These are phyloP conservation scores for Candida hispaniensis DNA, from an alignment of 805 yeast genomes.

Conservation along the genomic window DNA sequence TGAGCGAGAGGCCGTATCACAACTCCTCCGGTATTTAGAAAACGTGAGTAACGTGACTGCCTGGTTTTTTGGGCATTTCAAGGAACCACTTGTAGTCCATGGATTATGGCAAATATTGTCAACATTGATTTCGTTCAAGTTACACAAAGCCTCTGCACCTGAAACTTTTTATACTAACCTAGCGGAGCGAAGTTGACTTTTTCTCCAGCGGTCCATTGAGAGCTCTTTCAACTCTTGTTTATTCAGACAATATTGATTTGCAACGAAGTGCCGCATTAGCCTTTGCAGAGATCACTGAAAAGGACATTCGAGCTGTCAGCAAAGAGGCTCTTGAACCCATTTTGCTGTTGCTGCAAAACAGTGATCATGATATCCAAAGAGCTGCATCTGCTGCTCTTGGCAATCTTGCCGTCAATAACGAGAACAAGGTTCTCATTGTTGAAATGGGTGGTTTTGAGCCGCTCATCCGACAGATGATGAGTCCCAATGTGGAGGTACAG, in stretches of 20 bases:
- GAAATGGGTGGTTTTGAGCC: slow-evolving; percentile 98
- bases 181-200: slow-evolving; percentile 80
- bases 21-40: slow-evolving; percentile 78
- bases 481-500: slow-evolving; percentile 93
- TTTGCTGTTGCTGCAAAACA: slow-evolving; percentile 68
- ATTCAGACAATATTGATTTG: slow-evolving; percentile 87
- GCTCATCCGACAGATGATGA: slow-evolving; percentile 93
- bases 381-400: slow-evolving; percentile 99
- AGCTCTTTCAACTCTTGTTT: slow-evolving; percentile 85
- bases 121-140: too few species aligned
- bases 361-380: slow-evolving; percentile 90
- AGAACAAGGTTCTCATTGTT: slow-evolving; percentile 83
- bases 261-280: slow-evolving; percentile 97
- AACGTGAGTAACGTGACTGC: too few species aligned
- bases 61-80: too few species aligned
- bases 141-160: too few species aligned
- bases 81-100: too few species aligned
- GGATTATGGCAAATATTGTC: too few species aligned
- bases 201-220: slow-evolving; percentile 71
- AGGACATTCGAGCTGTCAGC: slow-evolving; percentile 82
- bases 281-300: slow-evolving; percentile 96
- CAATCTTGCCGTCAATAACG: slow-evolving; percentile 94
- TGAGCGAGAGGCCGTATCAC: slow-evolving; percentile 92
- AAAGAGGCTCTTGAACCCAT: slow-evolving; percentile 92
- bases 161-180: too few species aligned